Percentiles rank a stretch among this genome's conserved stretches.
Evolutionary conservation across 306 rosid species (phyloP).

Genomic region (Castanea mollissima): DNA sequence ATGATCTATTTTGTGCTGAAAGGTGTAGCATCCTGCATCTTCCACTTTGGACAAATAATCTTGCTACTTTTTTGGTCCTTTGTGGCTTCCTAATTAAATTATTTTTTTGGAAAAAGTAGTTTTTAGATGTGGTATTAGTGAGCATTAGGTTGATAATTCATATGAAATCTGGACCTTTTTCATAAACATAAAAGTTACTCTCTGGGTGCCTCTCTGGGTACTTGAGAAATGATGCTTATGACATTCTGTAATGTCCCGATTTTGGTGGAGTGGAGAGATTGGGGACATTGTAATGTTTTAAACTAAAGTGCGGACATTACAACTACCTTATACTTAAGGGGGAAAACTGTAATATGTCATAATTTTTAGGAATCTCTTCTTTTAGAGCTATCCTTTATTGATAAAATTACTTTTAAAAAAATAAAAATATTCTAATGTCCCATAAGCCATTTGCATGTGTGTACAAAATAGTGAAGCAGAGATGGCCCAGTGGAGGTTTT

Average conservation of each 20-base stretch:
- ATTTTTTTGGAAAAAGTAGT: neutral
- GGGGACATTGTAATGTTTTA: too few species aligned
- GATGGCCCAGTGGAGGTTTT: neutral
- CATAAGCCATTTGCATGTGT: neutral
- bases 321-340: too few species aligned
- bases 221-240: neutral
- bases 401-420: too few species aligned
- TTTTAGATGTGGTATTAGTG: neutral
- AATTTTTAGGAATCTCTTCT: too few species aligned
- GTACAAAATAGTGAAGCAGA: neutral
- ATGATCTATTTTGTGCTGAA: neutral
- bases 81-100: neutral
- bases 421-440: neutral
- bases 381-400: too few species aligned
- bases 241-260: neutral
- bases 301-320: too few species aligned
- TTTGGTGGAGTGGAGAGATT: too few species aligned
- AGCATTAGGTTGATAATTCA: slow-evolving; percentile 3
- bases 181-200: neutral
- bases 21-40: neutral
- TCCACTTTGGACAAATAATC: neutral
- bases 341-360: too few species aligned
- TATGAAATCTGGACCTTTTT: neutral
- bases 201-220: neutral
- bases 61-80: neutral